A percentile compares a stretch with the other conserved stretches of the same genome.
Conservation (phyloP, 768 basidiomycete genomes). For the Leucocoprinus birnbaumii region DNA sequence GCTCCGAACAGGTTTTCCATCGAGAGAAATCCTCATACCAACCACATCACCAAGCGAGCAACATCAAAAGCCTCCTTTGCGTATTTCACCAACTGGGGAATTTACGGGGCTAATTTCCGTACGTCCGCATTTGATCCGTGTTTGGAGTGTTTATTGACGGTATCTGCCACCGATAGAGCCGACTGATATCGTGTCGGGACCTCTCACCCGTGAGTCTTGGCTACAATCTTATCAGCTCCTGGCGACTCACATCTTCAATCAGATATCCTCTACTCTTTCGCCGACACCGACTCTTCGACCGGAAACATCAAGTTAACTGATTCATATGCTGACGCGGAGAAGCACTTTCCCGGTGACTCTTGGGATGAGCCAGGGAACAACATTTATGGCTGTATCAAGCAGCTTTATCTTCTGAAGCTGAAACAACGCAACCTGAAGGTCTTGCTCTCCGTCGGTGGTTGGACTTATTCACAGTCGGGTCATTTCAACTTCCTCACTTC, state of each 20-base stretch:
- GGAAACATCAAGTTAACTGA: constrained; percentile 70
- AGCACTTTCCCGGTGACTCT: constrained; percentile 69
- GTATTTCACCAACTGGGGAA: constrained; percentile 66
- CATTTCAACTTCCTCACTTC: constrained; percentile 66
- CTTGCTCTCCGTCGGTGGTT: constrained; percentile 53
- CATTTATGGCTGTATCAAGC: constrained; percentile 80
- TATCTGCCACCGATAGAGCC: constrained; percentile 44
- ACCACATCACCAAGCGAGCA: constrained; percentile 38
- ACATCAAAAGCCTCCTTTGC: constrained; percentile 38
- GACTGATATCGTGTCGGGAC: constrained; percentile 52
- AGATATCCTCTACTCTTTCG: constrained; percentile 78
- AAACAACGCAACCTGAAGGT: constrained; percentile 52
- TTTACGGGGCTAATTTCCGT: constrained; percentile 67
- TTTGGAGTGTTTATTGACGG: constrained; percentile 8
- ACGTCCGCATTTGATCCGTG: constrained; percentile 16
- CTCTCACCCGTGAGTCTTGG: constrained; percentile 55
- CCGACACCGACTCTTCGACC: constrained; percentile 59
- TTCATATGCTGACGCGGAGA: constrained; percentile 73
- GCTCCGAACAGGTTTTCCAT: constrained; percentile 30
- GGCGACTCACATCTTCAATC: background rate
- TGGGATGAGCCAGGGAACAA: constrained; percentile 78
- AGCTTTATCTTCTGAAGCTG: constrained; percentile 62
- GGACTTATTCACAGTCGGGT: constrained; percentile 66
- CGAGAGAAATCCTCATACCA: constrained; percentile 31
- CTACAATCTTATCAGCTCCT: background rate